Base-by-base conservation (phyloP, 169 alveolate genomes). In the Cardiosporidium cionae region DNA sequence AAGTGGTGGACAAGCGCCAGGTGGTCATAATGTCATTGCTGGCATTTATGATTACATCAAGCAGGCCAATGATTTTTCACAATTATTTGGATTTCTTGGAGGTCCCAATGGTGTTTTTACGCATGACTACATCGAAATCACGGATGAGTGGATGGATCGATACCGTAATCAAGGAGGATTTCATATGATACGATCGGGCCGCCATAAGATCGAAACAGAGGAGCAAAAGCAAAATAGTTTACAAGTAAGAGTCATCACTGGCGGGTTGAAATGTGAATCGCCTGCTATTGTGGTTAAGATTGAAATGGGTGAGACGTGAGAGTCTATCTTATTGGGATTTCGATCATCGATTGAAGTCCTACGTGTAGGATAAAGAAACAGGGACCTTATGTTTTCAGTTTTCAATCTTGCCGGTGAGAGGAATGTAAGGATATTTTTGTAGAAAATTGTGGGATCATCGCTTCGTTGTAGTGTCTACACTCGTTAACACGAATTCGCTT, bases 1-100 rank as follows among this genome's bases (percentile, higher is more conserved):
- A n/a, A 89, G 97, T 37, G 99, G 99, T 32, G 99, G 99, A 5
- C 98, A 97, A 72, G 99, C 99, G 2, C 98, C 99, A 0, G 99
- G 99, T 29, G 99, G 99, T 1, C 99, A 97, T 83, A 96, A 96
- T 79, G 99, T 97, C 32, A 94, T 97, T 37, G 88, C 97, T 2
- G 99, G 99, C 32, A 86, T 95, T 2, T 96, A 83, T 74, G 99
- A 96, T 72, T 94, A 90, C 80, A 86, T 93, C 54, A 94, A 92
- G 35, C 79, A 62, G 66, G 74, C 53, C 25, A 62, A 77, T 31
- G 34, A 67, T 9, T 27, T n/a, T 1, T 62, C 75, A 32, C 6
- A n/a, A 9, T 52, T 77, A 25, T 68, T 23, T n/a, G 83, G 83
- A 7, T 77, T 77, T 37, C 37, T 68, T 3, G 83, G 83, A 0